phyloP scores from a whole-genome alignment of 495 filamentous ascomycete species.

The Rusavskia elegans region DNA sequence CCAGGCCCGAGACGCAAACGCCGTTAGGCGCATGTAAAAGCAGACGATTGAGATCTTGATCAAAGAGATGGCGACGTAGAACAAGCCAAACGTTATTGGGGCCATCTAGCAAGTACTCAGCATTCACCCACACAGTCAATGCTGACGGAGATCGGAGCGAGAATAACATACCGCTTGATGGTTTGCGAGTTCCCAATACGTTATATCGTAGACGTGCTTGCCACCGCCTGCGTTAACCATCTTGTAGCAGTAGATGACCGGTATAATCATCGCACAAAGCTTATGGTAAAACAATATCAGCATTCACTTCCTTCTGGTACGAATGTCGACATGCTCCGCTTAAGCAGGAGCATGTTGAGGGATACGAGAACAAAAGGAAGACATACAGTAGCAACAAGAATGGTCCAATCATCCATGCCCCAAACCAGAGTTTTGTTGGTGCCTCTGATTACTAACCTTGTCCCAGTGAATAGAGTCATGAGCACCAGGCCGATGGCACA shows the following conservation, averaged over 20 bases:
- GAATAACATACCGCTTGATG: background rate
- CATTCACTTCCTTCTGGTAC: background rate
- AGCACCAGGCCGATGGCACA: background rate
- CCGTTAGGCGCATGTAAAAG: conserved; percentile 12
- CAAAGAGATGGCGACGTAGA: conserved; percentile 6
- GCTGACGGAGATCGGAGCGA: background rate
- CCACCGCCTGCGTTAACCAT: background rate
- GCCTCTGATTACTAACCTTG: background rate
- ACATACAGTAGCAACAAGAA: background rate
- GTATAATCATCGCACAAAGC: background rate
- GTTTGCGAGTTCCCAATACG: conserved; percentile 5
- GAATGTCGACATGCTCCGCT: background rate
- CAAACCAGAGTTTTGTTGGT: background rate
- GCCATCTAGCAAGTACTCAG: background rate
- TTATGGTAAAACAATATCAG: background rate
- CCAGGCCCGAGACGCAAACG: conserved; percentile 8
- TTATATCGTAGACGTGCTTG: conserved; percentile 7
- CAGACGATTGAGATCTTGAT: conserved; percentile 15
- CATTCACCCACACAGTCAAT: too few relatives aligned
- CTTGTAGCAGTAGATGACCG: background rate
- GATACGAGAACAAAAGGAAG: background rate
- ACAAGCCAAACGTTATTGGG: background rate
- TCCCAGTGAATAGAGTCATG: background rate
- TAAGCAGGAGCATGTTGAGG: background rate
- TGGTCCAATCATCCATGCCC: conserved; percentile 1